Percentiles rank a stretch among this genome's conserved stretches.
Evolutionary conservation across 2,329 filamentous ascomycete species (phyloP).

Genomic region (Ceratocystis ficicola): DNA sequence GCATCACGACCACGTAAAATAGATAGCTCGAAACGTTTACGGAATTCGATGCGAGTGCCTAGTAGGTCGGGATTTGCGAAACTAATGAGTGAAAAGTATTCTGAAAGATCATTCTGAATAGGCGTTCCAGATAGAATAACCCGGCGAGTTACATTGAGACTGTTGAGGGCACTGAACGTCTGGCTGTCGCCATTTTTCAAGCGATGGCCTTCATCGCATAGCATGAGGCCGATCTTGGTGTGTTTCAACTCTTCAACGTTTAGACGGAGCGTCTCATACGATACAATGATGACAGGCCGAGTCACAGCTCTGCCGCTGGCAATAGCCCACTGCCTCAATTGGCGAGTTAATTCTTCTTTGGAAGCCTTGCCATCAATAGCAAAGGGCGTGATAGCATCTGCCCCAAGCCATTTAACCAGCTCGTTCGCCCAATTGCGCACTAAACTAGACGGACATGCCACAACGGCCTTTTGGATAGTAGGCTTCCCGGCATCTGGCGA

Average conservation of each 20-base stretch:
- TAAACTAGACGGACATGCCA: conserved; percentile 90
- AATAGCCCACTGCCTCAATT: conserved; percentile 91
- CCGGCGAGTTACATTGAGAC: conserved; percentile 74
- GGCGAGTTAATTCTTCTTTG: conserved; percentile 81
- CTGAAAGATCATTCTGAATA: conserved; percentile 96
- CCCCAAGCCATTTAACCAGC: conserved; percentile 87
- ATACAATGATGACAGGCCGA: conserved; percentile 89
- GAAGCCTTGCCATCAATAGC: conserved; percentile 93
- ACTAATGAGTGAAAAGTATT: conserved; percentile 91
- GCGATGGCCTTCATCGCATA: conserved; percentile 94
- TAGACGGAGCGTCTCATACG: conserved; percentile 86
- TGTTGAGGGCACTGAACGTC: conserved; percentile 84
- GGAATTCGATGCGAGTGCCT: conserved; percentile 78
- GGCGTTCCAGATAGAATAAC: conserved; percentile 95
- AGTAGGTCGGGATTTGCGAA: conserved; percentile 92
- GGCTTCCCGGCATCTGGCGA: conserved; percentile 87
- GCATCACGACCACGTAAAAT: conserved; percentile 88
- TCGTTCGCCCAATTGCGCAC: conserved; percentile 98
- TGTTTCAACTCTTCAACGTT: conserved; percentile 84
- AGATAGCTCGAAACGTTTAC: conserved; percentile 85
- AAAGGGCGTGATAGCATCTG: conserved; percentile 82
- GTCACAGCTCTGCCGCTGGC: conserved; percentile 80
- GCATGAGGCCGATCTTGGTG: conserved; percentile 78
- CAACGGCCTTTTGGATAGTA: conserved; percentile 92
- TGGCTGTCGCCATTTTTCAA: conserved; percentile 94